Conservation (phyloP, 78 protist species). For the Paulinella micropora region DNA sequence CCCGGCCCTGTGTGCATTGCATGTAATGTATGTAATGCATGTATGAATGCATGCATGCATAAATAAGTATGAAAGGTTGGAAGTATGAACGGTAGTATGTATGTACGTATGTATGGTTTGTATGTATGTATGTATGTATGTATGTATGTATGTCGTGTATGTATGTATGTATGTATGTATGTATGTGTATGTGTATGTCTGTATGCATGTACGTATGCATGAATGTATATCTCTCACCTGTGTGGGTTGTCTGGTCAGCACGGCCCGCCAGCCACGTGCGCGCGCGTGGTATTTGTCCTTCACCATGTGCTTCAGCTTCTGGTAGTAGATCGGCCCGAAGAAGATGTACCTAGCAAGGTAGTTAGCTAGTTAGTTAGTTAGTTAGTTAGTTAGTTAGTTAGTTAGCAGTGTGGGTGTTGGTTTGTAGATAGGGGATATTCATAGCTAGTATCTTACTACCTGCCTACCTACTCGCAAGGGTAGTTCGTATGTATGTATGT, state of each 20-base stretch:
- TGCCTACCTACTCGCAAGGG: slow-evolving; percentile 24
- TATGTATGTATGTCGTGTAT: background rate
- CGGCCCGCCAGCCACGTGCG: slow-evolving; percentile 77
- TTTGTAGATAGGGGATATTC: too few relatives aligned
- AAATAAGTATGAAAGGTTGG: background rate
- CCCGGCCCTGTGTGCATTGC: too few relatives aligned
- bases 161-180: background rate
- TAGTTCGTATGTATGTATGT: background rate
- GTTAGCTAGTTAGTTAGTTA: too few relatives aligned
- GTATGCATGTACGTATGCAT: background rate
- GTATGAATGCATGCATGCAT: background rate
- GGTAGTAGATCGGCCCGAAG: slow-evolving; percentile 98
- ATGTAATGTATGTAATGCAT: too few relatives aligned
- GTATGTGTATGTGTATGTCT: background rate
- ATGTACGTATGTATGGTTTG: background rate
- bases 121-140: background rate
- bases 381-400: too few relatives aligned
- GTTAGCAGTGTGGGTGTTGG: too few relatives aligned
- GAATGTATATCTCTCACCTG: background rate
- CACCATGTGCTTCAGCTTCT: slow-evolving; percentile 96
- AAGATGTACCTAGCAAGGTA: slow-evolving; percentile 74
- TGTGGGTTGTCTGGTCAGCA: slow-evolving; percentile 96
- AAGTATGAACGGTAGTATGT: background rate
- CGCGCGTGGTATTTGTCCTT: slow-evolving; percentile 98
- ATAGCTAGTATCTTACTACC: too few relatives aligned